phyloP scores from a whole-genome alignment of 1,284 basidiomycete genomes.

The Bjerkandera adusta region DNA sequence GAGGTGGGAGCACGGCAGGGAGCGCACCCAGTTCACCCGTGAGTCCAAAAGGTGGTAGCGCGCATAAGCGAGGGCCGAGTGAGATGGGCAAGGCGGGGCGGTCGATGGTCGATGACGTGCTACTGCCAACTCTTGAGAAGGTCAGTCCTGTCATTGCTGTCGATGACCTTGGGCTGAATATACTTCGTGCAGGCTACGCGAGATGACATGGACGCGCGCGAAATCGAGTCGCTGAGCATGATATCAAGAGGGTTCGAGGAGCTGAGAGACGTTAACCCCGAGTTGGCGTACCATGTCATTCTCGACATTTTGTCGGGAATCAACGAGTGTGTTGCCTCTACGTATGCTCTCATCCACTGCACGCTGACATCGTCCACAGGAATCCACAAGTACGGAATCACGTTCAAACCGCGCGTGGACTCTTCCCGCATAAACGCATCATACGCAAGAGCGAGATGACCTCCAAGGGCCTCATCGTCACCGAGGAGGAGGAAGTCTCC shows the following conservation, averaged over 20 bases:
- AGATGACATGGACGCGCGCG: conserved; percentile 84
- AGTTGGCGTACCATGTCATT: conserved; percentile 82
- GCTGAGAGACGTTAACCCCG: conserved; percentile 77
- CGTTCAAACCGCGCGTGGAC: conserved; percentile 66
- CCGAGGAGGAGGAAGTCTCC: conserved; percentile 71
- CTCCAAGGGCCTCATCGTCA: conserved; percentile 72
- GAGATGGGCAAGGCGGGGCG: conserved; percentile 64
- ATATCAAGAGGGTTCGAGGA: conserved; percentile 87
- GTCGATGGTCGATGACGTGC: conserved; percentile 76
- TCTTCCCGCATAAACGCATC: conserved; percentile 79
- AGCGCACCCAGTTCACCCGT: conserved; percentile 39
- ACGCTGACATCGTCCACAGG: conserved; percentile 45
- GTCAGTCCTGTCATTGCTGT: conserved; percentile 39
- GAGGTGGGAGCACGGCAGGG: conserved; percentile 20
- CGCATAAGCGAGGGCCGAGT: conserved; percentile 42
- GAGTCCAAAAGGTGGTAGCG: conserved; percentile 26
- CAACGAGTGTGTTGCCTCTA: conserved; percentile 67
- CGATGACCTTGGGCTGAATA: conserved; percentile 3
- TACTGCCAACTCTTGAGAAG: conserved; percentile 73
- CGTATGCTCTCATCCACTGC: conserved; percentile 1
- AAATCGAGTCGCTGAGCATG: conserved; percentile 89
- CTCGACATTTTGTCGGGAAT: conserved; percentile 89
- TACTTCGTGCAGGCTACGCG: conserved; percentile 55
- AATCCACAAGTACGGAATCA: conserved; percentile 73
- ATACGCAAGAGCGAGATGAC: conserved; percentile 82